Evolutionary conservation across 108 stramenopile genomes (phyloP).

Genomic region (Mayamaea pseudoterrestris): DNA sequence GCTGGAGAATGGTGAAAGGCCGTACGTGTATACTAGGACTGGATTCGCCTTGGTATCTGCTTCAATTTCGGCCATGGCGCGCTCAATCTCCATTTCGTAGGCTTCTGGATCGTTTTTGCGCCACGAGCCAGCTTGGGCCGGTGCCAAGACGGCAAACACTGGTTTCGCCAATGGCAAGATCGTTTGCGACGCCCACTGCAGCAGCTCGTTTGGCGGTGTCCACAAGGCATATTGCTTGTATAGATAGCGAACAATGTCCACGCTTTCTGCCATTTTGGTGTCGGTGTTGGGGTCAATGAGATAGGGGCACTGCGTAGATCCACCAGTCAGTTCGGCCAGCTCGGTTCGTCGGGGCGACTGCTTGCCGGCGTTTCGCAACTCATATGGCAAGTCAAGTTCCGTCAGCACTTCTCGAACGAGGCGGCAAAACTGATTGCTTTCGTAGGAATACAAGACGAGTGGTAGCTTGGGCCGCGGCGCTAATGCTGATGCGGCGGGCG

Average conservation of each 20-base stretch:
- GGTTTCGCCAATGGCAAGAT: constrained; percentile 35
- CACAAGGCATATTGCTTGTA: constrained; percentile 61
- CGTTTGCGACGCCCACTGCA: constrained; percentile 28
- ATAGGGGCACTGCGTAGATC: constrained; percentile 75
- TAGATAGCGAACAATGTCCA: constrained; percentile 76
- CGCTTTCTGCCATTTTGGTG: constrained; percentile 51
- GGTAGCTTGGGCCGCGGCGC: constrained; percentile 9
- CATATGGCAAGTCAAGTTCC: constrained; percentile 78
- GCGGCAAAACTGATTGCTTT: constrained; percentile 80
- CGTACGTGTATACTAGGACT: constrained; percentile 61
- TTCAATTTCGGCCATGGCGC: constrained; percentile 32
- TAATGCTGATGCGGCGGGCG: constrained; percentile 8
- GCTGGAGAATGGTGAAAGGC: constrained; percentile 47
- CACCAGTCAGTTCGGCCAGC: constrained; percentile 50
- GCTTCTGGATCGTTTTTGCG: constrained; percentile 13
- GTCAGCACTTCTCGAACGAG: constrained; percentile 79
- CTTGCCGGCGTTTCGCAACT: constrained; percentile 60
- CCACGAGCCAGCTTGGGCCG: constrained; percentile 42
- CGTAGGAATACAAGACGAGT: constrained; percentile 46
- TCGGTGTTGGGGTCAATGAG: constrained; percentile 83
- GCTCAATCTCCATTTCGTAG: constrained; percentile 22
- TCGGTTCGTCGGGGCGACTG: constrained; percentile 60
- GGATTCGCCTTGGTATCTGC: constrained; percentile 11
- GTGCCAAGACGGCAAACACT: constrained; percentile 28
- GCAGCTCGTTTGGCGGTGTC: constrained; percentile 51